phyloP scores from a whole-genome alignment of 2,329 filamentous ascomycete genomes.

The Phaeoacremonium minimum region DNA sequence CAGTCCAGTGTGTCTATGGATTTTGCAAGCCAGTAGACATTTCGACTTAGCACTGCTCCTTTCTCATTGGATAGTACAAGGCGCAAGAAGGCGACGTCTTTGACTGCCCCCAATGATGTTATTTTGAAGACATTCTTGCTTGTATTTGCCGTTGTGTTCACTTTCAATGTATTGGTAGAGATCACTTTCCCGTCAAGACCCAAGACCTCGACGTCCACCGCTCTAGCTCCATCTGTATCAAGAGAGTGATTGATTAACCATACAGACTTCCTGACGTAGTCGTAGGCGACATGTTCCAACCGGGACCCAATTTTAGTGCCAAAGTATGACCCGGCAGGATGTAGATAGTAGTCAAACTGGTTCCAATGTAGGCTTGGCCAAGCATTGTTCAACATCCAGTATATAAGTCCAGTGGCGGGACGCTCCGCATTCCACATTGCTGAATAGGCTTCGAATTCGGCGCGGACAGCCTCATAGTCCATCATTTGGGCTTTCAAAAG shows the following conservation, averaged over 20 bases:
- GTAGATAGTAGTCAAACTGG: slow-evolving; percentile 59
- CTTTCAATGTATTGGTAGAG: slow-evolving; percentile 20
- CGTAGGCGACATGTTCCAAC: slow-evolving; percentile 49
- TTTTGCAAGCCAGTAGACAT: slow-evolving; percentile 55
- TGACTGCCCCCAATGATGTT: slow-evolving; percentile 21
- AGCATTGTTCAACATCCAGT: slow-evolving; percentile 65
- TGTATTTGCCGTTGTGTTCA: slow-evolving; percentile 38
- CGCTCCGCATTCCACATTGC: slow-evolving; percentile 42
- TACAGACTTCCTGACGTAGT: slow-evolving; percentile 40
- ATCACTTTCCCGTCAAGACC: slow-evolving; percentile 39
- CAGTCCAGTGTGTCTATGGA: slow-evolving; percentile 47
- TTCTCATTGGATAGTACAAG: slow-evolving; percentile 35
- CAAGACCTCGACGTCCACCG: slow-evolving; percentile 44
- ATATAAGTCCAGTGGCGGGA: slow-evolving; percentile 56
- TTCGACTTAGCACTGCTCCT: slow-evolving; percentile 39
- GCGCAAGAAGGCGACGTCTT: slow-evolving; percentile 44
- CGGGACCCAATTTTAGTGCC: slow-evolving; percentile 49
- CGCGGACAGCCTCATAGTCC: slow-evolving; percentile 60
- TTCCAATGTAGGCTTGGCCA: slow-evolving; percentile 65
- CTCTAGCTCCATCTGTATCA: slow-evolving; percentile 29
- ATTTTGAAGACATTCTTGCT: slow-evolving; percentile 26
- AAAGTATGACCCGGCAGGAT: slow-evolving; percentile 53
- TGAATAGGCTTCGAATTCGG: slow-evolving; percentile 54
- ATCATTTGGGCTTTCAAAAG: slow-evolving; percentile 55
- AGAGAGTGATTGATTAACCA: slow-evolving; percentile 53